phyloP scores from a whole-genome alignment of 2,329 filamentous ascomycete genomes.

The Orbilia brochopaga region DNA sequence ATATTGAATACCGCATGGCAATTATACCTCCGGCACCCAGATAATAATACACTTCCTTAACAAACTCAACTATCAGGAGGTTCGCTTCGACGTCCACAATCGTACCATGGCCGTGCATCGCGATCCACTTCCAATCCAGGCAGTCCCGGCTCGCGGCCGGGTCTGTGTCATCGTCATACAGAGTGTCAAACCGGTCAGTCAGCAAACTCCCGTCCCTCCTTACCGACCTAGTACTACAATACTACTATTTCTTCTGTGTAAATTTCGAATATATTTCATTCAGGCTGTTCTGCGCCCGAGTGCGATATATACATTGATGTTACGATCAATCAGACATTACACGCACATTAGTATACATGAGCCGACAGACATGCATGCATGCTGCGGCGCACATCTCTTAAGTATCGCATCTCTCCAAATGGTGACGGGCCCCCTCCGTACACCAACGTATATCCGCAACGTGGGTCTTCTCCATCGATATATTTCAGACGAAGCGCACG shows the following conservation, averaged over 20 bases:
- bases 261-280: no score
- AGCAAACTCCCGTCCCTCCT: neutral
- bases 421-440: slow-evolving; percentile 29
- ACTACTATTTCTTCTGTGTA: no score
- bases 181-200: slow-evolving; percentile 6
- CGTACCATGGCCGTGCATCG: slow-evolving; percentile 2
- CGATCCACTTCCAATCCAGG: slow-evolving; percentile 12
- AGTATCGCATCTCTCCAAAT: slow-evolving; percentile 37
- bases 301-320: no score
- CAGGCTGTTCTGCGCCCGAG: no score
- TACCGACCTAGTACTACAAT: no score
- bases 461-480: slow-evolving; percentile 19
- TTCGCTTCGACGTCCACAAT: neutral
- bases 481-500: slow-evolving; percentile 40
- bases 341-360: neutral
- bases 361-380: neutral
- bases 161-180: neutral
- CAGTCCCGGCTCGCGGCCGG: slow-evolving; percentile 7
- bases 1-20: no score
- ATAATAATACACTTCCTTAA: no score
- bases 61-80: no score
- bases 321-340: no score
- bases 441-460: neutral
- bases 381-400: no score
- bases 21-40: no score